Evolutionary conservation across 352 stramenopile genomes (phyloP), one percentile per base, ranked within the genome.

Genomic region (Globisporangium viniferum): DNA sequence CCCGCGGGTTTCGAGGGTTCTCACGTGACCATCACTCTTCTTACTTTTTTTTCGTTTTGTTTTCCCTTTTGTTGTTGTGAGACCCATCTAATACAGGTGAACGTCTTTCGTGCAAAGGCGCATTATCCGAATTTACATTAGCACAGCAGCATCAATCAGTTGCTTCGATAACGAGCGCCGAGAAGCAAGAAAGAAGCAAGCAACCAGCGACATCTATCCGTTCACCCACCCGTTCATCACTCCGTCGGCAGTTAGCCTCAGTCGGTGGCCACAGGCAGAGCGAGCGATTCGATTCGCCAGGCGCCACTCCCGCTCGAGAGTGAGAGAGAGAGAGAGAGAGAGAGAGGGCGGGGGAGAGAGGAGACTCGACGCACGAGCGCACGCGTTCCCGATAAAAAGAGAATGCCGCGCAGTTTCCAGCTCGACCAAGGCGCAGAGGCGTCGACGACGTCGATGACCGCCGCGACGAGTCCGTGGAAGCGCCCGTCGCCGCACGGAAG

Each of bases 391-490:
- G 29, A 24, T 0, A 24, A 22, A 51, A 51, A 46, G 18, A 20
- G 39, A 12, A 69, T 69, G 64, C 64, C 64, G 29, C 64, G 55
- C 64, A 69, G 55, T 46, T 55, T 69, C 8, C 64, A 69, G 64
- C 44, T 69, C 53, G 51, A 44, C 41, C 54, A 35, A 22, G 29
- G n/a, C 41, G 41, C 54, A 36, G 27, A 35, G 18, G 22, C 63
- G 35, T 44, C 39, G 29, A 57, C 60, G 20, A 54, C 24, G 64
- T 58, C 64, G 41, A 64, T 64, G 64, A 64, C 29, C 41, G 64
- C 55, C 3, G 14, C 14, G 8, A 64, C 64, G 41, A 64, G 64
- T 57, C 64, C 64, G n/a, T 69, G 64, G 55, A 69, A 62, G 55
- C 55, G 20, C 20, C 44, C 44, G 5, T 29, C 31, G 1, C 41